Evolutionary conservation across 768 basidiomycete species (phyloP).

Genomic region (Crepidotus variabilis): DNA sequence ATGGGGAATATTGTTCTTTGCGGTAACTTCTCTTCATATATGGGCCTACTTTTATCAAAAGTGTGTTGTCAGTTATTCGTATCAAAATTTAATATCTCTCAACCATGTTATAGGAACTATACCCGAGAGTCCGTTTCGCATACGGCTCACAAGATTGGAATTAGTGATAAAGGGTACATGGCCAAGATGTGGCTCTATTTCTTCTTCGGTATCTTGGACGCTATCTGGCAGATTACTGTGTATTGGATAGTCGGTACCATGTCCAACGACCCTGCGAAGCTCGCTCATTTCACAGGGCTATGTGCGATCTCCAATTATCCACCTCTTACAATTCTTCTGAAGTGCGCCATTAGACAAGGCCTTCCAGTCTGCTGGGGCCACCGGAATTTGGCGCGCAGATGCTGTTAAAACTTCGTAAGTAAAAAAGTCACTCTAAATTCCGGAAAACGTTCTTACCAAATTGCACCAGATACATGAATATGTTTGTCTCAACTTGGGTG

Average conservation of each 20-base stretch:
- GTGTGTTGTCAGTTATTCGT: constrained; percentile 31
- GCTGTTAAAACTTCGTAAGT: constrained; percentile 58
- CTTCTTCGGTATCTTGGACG: constrained; percentile 71
- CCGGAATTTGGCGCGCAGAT: constrained; percentile 70
- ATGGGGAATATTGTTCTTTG: constrained; percentile 58
- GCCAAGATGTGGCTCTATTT: constrained; percentile 61
- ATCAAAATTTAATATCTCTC: neutral
- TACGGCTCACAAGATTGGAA: constrained; percentile 47
- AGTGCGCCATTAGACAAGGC: constrained; percentile 36
- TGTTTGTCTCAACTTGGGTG: constrained; percentile 46
- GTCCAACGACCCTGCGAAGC: constrained; percentile 77
- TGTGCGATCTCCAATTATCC: constrained; percentile 43
- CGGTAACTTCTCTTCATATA: constrained; percentile 66
- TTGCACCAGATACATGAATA: constrained; percentile 54
- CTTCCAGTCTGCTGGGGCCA: constrained; percentile 73
- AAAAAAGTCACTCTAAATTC: neutral
- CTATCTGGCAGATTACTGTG: constrained; percentile 82
- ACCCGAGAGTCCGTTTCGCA: constrained; percentile 47
- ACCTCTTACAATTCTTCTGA: neutral
- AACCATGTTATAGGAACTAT: constrained; percentile 38
- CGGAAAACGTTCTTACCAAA: neutral
- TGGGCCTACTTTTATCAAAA: constrained; percentile 79
- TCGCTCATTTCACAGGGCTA: constrained; percentile 78
- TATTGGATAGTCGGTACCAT: constrained; percentile 86
- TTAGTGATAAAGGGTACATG: constrained; percentile 50